These are phyloP conservation scores for Globisporangium uncinulatum DNA, from an alignment of 352 stramenopile species.

Conservation along the genomic window DNA sequence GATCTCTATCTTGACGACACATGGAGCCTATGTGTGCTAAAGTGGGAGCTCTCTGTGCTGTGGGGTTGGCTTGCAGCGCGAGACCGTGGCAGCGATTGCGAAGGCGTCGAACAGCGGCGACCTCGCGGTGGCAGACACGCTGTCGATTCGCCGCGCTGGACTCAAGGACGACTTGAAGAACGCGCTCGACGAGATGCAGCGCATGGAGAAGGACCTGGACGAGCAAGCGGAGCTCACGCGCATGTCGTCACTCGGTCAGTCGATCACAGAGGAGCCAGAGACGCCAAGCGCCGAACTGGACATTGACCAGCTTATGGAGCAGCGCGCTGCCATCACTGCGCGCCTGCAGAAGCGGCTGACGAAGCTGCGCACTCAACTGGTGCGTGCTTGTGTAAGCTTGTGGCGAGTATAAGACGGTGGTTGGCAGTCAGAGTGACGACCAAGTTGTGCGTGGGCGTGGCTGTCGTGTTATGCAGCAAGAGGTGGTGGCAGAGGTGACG, in stretches of 20 bases:
- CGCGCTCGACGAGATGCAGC: conserved; percentile 63
- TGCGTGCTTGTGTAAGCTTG: conserved; percentile 3
- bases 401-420: not conserved
- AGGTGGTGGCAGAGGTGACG: conserved; percentile 57
- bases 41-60: not conserved
- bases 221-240: conserved; percentile 11
- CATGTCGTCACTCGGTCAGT: conserved; percentile 27
- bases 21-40: not conserved
- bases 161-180: conserved; percentile 68
- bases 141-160: conserved; percentile 54
- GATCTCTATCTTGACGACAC: not conserved
- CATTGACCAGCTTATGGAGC: conserved; percentile 44
- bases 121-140: conserved; percentile 44
- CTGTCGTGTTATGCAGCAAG: conserved; percentile 27
- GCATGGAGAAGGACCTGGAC: conserved; percentile 60
- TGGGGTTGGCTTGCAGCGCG: conserved; percentile 20
- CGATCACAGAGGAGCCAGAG: conserved; percentile 12
- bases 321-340: conserved; percentile 27
- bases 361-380: conserved; percentile 37
- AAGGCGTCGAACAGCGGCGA: conserved; percentile 50
- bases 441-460: not conserved
- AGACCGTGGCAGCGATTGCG: conserved; percentile 54
- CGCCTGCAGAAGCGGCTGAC: conserved; percentile 41
- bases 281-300: conserved; percentile 19
- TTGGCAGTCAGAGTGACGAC: not conserved